Percentiles rank a stretch among this genome's conserved stretches.
These are phyloP conservation scores for Blastomyces parvus DNA, from an alignment of 2,329 filamentous ascomycete genomes.

Conservation along the genomic window DNA sequence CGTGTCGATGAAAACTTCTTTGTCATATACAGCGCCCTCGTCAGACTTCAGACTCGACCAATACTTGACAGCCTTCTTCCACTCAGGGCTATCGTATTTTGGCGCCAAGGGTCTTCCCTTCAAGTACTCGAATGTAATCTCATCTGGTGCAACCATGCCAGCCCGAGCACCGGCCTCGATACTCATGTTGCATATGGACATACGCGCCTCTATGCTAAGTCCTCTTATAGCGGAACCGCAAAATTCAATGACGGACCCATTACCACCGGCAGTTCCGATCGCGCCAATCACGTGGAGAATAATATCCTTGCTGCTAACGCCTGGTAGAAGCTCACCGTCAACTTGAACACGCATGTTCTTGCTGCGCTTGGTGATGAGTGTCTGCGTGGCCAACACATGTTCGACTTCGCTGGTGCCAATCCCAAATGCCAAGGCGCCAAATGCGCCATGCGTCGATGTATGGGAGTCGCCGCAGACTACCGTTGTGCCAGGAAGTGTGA, in stretches of 20 bases:
- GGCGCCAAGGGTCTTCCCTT: conserved; percentile 84
- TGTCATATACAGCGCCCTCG: conserved; percentile 78
- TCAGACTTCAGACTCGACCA: conserved; percentile 84
- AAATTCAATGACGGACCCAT: conserved; percentile 91
- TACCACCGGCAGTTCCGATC: conserved; percentile 93
- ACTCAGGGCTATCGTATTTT: conserved; percentile 71
- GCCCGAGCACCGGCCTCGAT: conserved; percentile 93
- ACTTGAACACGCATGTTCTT: conserved; percentile 99
- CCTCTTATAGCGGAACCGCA: conserved; percentile 84
- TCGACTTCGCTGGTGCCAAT: conserved; percentile 98
- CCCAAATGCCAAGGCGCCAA: conserved; percentile 87
- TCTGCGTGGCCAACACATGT: conserved; percentile 94
- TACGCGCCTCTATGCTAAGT: conserved; percentile 91
- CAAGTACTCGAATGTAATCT: conserved; percentile 89
- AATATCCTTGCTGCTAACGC: conserved; percentile 93
- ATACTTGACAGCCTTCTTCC: conserved; percentile 79
- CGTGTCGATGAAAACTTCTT: conserved; percentile 77
- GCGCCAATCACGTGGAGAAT: conserved; percentile 85
- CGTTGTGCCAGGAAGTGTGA: conserved; percentile 93
- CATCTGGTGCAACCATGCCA: conserved; percentile 93
- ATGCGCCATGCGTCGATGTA: conserved; percentile 95
- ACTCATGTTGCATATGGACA: conserved; percentile 99
- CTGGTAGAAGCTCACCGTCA: conserved; percentile 77
- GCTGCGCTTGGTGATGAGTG: conserved; percentile 83
- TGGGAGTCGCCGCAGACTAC: conserved; percentile 97